Evolutionary conservation across 2,329 filamentous ascomycete species (phyloP).

Genomic region (Nothomitra cinnamomea): DNA sequence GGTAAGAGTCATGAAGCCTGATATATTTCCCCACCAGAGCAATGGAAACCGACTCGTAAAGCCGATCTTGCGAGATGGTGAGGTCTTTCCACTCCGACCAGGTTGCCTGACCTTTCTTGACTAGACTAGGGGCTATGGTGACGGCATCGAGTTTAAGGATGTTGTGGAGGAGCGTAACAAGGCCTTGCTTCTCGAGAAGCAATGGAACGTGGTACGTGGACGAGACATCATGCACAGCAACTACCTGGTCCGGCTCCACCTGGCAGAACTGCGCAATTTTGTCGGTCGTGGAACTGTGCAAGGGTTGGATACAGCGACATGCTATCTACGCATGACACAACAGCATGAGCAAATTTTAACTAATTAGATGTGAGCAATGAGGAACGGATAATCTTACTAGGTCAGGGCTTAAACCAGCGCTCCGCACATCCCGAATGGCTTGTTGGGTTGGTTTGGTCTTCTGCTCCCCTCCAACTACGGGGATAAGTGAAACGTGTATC

Average conservation of each 20-base stretch:
- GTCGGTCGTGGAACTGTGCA: slow-evolving; percentile 56
- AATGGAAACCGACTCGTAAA: slow-evolving; percentile 57
- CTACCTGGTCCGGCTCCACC: slow-evolving; percentile 67
- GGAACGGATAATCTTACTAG: slow-evolving; percentile 8
- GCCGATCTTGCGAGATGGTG: slow-evolving; percentile 47
- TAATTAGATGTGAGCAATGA: neutral
- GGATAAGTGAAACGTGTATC: slow-evolving; percentile 80
- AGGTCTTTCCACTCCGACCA: slow-evolving; percentile 67
- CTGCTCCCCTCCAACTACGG: slow-evolving; percentile 58
- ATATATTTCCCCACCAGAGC: slow-evolving; percentile 88
- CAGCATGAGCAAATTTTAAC: neutral
- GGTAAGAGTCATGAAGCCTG: slow-evolving; percentile 68
- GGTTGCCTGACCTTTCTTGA: slow-evolving; percentile 46
- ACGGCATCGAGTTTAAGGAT: slow-evolving; percentile 48
- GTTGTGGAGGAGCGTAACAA: slow-evolving; percentile 48
- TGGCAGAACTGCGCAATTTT: slow-evolving; percentile 88
- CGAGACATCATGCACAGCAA: slow-evolving; percentile 73
- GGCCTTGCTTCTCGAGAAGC: slow-evolving; percentile 68
- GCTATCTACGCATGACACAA: slow-evolving; percentile 45
- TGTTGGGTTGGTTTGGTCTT: slow-evolving; percentile 97
- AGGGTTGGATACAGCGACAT: slow-evolving; percentile 67
- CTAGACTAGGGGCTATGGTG: slow-evolving; percentile 32
- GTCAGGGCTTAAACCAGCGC: slow-evolving; percentile 47
- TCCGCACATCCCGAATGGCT: slow-evolving; percentile 69
- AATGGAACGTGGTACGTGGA: slow-evolving; percentile 91